Base-by-base conservation (phyloP, 164 flowering plant species). In the Berberis thunbergii region DNA sequence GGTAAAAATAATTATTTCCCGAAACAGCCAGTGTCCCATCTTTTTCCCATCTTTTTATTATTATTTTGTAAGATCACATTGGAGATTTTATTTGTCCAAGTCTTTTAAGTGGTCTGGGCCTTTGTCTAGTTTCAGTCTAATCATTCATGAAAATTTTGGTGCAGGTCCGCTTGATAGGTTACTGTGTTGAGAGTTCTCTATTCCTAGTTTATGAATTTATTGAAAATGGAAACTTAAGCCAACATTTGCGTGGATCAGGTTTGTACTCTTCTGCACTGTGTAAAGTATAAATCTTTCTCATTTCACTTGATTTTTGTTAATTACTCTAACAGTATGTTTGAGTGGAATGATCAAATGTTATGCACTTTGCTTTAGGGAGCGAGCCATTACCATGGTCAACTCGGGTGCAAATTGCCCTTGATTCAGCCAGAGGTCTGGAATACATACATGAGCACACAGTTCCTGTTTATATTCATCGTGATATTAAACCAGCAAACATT, bases 351-450 rank as follows among this genome's bases (percentile, higher is more conserved):
- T 46, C 10, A 48, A 40, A 1, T 3, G 38, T 26, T 26, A 26
- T 26, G 26, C 26, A 11, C 3, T 52, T 10, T 70, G 49, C 57
- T 67, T 73, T 26, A 89, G 98, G 71, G 12, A 82, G 78, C 74
- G 86, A 82, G 6, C 86, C 90, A 46, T 70, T 93, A 49, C 74
- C 92, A 53, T 93, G 97, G 97, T 54, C 86, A 69, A 67, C 78
- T 45, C 77, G 98, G 75, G 87, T 93, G 67, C 97, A 90, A 70
- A 90, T 93, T 63, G 98, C 98, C 65, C 89, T 93, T 26, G 98
- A 93, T 76, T 88, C 98, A 53, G 98, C 98, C 6, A 82, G 98
- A 77, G 98, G 98, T 61, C 97, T 93, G 63, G 97, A 93, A 75
- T 93, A 93, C 68, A 93, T 93, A 43, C 98, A 93, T 59, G 97